phyloP scores from a whole-genome alignment of 2,329 filamentous ascomycete species.

The Colletotrichum plurivorum region DNA sequence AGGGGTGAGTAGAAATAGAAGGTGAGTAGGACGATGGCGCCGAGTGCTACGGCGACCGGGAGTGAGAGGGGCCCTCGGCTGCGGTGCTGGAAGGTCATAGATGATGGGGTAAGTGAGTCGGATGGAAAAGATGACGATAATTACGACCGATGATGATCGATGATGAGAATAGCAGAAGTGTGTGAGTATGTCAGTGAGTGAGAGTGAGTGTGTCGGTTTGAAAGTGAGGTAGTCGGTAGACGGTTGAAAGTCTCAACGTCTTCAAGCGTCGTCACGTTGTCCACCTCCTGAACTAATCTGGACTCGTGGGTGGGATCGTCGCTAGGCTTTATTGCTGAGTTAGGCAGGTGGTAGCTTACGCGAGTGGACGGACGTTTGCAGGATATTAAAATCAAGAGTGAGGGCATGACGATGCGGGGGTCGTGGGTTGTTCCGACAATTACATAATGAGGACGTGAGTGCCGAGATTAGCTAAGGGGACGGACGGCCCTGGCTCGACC shows the following conservation, averaged over 20 bases:
- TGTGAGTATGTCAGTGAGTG: too few species aligned
- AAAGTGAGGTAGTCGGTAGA: too few species aligned
- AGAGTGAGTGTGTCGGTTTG: too few species aligned
- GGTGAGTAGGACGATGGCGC: slow-evolving; percentile 12
- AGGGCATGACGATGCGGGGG: slow-evolving; percentile 9
- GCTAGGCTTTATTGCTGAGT: too few species aligned
- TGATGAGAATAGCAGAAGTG: too few species aligned
- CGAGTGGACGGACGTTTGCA: slow-evolving; percentile 12
- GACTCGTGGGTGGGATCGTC: too few species aligned
- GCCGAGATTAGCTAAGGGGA: slow-evolving; percentile 10
- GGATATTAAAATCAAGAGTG: slow-evolving; percentile 6
- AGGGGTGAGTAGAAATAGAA: slow-evolving; percentile 12
- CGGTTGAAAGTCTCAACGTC: too few species aligned
- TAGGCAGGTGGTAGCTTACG: slow-evolving; percentile 10
- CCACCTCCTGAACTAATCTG: too few species aligned
- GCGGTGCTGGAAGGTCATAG: slow-evolving; percentile 18
- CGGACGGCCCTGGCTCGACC: neutral
- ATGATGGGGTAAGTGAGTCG: neutral
- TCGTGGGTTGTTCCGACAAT: neutral
- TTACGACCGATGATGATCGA: neutral
- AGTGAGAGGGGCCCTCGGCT: slow-evolving; percentile 14
- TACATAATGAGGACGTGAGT: too few species aligned
- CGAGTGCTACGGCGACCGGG: slow-evolving; percentile 10
- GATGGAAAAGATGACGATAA: neutral
- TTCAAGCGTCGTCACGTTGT: too few species aligned